These are phyloP conservation scores for Aspergillus glaucus DNA, from an alignment of 2,329 filamentous ascomycete species.

Conservation along the genomic window DNA sequence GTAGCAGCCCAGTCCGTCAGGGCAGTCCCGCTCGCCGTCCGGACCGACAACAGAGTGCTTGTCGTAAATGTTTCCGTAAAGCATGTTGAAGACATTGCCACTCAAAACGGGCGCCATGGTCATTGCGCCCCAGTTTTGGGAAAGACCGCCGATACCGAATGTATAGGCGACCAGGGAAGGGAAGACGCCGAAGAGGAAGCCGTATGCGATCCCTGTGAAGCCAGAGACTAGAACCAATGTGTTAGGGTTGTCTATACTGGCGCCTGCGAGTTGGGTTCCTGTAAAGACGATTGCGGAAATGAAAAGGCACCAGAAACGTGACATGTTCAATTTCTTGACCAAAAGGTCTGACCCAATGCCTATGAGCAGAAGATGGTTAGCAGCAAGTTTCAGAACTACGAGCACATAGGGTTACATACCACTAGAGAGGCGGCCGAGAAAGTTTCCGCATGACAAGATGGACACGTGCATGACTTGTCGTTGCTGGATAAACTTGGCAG, in stretches of 20 bases:
- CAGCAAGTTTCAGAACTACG: background rate
- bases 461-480: slow-evolving; percentile 89
- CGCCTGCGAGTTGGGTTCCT: slow-evolving; percentile 68
- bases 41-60: slow-evolving; percentile 63
- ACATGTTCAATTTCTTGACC: slow-evolving; percentile 71
- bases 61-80: slow-evolving; percentile 83
- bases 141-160: slow-evolving; percentile 83
- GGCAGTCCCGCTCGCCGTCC: slow-evolving; percentile 66
- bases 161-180: slow-evolving; percentile 83
- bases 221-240: slow-evolving; percentile 71
- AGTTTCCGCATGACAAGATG: slow-evolving; percentile 83
- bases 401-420: slow-evolving; percentile 46
- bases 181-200: slow-evolving; percentile 88
- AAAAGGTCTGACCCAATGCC: slow-evolving; percentile 88
- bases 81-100: slow-evolving; percentile 86
- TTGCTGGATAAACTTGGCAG: slow-evolving; percentile 67
- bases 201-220: slow-evolving; percentile 82
- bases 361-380: slow-evolving; percentile 18
- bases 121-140: slow-evolving; percentile 95
- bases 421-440: slow-evolving; percentile 70
- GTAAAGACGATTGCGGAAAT: slow-evolving; percentile 71
- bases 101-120: slow-evolving; percentile 80
- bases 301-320: slow-evolving; percentile 86
- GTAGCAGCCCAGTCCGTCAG: slow-evolving; percentile 75
- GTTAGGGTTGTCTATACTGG: slow-evolving; percentile 70